phyloP scores from a whole-genome alignment of 331 rosid species.

The Rosa hybrid region DNA sequence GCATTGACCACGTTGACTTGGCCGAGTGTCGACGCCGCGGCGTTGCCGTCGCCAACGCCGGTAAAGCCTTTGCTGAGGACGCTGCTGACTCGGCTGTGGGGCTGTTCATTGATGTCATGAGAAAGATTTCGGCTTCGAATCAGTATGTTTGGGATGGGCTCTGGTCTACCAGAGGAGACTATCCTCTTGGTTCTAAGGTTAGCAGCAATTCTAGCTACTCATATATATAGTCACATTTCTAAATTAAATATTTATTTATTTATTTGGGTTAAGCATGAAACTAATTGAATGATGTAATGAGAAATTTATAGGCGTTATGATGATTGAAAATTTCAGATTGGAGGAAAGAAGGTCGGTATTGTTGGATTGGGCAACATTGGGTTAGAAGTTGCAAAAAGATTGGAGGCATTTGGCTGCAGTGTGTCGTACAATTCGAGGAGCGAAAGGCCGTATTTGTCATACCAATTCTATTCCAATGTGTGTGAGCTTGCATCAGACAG shows the following conservation, averaged over 20 bases:
- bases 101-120: conserved; percentile 46
- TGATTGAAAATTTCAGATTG: conserved; percentile 32
- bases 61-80: conserved; percentile 34
- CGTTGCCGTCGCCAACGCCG: conserved; percentile 32
- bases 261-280: no score
- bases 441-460: conserved; percentile 24
- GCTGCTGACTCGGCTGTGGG: conserved; percentile 58
- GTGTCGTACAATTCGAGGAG: conserved; percentile 40
- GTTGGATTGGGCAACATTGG: conserved; percentile 60
- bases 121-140: conserved; percentile 34
- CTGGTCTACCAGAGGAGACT: conserved; percentile 4
- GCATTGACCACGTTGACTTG: conserved; percentile 53
- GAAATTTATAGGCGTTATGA: neutral
- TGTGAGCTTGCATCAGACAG: conserved; percentile 43
- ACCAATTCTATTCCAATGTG: conserved; percentile 38
- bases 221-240: neutral
- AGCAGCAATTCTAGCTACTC: neutral
- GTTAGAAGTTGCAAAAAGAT: conserved; percentile 45
- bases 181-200: conserved; percentile 36
- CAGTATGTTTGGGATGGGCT: conserved; percentile 24
- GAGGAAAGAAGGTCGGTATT: conserved; percentile 51
- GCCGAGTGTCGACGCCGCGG: conserved; percentile 45
- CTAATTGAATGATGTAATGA: neutral
- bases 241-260: no score
- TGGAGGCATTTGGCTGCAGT: conserved; percentile 44